These are phyloP conservation scores for Microcos paniculata DNA, from an alignment of 345 rosid species.

Conservation along the genomic window DNA sequence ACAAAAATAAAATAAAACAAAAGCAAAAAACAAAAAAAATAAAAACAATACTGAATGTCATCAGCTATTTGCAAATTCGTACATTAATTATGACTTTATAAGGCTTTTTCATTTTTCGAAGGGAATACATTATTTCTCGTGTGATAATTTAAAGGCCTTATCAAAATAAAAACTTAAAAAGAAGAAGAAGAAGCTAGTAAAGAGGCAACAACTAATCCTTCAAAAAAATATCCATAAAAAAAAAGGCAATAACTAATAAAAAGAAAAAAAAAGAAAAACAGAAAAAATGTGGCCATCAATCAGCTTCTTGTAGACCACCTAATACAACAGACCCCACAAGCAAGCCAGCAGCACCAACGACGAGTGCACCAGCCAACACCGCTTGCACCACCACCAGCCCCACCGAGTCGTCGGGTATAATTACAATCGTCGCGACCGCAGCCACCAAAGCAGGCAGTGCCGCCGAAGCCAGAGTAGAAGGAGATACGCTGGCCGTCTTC, in stretches of 20 bases:
- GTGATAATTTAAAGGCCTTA: background rate
- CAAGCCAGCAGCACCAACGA: conserved; percentile 69
- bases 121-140: no score
- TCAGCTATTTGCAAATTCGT: no score
- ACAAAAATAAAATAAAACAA: no score
- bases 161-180: no score
- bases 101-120: no score
- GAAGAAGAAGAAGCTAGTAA: no score
- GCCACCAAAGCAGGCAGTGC: conserved; percentile 71
- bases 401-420: conserved; percentile 81
- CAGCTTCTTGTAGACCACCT: conserved; percentile 87
- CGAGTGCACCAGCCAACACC: conserved; percentile 66
- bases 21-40: no score
- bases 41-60: no score
- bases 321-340: conserved; percentile 73
- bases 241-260: no score
- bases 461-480: conserved; percentile 73
- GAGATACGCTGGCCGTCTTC: conserved; percentile 56
- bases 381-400: conserved; percentile 64
- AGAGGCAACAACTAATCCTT: no score
- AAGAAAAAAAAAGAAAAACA: background rate
- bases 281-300: conserved; percentile 30
- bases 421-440: conserved; percentile 60
- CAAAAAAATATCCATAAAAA: background rate
- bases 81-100: no score